A percentile compares a stretch with the other conserved stretches of the same genome.
Conservation (phyloP, 306 rosid species). For the Prunus persica region Prunus_persica_NCBIv2 NC_034010.1:27029001-27029500, state of each 20-base stretch:
- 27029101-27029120: neutral
- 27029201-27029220: neutral
- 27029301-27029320: neutral
- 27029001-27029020: too few relatives aligned
- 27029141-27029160: constrained; percentile 16
- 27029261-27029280: neutral
- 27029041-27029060: too few relatives aligned
- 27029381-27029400: rapidly evolving
- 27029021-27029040: too few relatives aligned
- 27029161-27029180: constrained; percentile 7
- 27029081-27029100: neutral
- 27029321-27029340: neutral
- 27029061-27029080: too few relatives aligned
- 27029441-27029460: too few relatives aligned
- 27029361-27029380: too few relatives aligned
- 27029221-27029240: neutral
- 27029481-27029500: rapidly evolving
- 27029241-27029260: neutral
- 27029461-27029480: rapidly evolving
- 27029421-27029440: too few relatives aligned
- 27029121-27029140: neutral
- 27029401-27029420: too few relatives aligned
- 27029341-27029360: too few relatives aligned
- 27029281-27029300: neutral
- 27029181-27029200: neutral